A percentile compares a stretch with the other conserved stretches of the same genome.
Conservation (phyloP, 2,329 filamentous ascomycete genomes). For the Ophiosphaerella narmari region DNA sequence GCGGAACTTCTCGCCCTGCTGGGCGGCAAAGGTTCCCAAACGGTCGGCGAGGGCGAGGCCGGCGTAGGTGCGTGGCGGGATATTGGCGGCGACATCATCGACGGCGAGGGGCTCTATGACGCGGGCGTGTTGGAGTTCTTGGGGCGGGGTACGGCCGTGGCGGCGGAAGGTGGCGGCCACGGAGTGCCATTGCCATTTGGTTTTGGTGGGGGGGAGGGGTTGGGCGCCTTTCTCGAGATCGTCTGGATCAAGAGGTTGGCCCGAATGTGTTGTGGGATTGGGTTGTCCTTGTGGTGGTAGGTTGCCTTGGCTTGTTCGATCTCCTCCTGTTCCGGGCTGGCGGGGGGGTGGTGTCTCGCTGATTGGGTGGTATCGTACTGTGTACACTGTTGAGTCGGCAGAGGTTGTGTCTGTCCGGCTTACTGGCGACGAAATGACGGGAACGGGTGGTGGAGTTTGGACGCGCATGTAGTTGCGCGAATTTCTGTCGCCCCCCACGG, state of each 20-base stretch:
- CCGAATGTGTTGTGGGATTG: constrained; percentile 3
- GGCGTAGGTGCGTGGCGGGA: constrained; percentile 50
- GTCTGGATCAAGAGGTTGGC: constrained; percentile 18
- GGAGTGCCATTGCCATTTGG: constrained; percentile 53
- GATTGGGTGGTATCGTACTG: constrained; percentile 65
- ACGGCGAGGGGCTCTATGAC: constrained; percentile 51
- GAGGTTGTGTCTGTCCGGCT: constrained; percentile 66
- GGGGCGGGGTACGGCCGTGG: constrained; percentile 61
- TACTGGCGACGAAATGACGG: constrained; percentile 58
- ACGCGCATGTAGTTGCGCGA: constrained; percentile 38
- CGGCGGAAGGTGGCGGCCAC: constrained; percentile 63
- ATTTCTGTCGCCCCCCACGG: constrained; percentile 26
- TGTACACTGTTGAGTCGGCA: constrained; percentile 67
- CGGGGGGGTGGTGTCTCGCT: constrained; percentile 44
- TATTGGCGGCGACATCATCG: constrained; percentile 40
- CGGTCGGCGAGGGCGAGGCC: constrained; percentile 52
- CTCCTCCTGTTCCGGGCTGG: constrained; percentile 20
- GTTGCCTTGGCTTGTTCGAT: constrained; percentile 12
- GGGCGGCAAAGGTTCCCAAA: constrained; percentile 55
- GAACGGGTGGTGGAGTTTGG: constrained; percentile 47
- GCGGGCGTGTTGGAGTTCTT: constrained; percentile 63
- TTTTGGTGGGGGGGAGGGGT: constrained; percentile 16
- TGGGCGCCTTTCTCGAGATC: constrained; percentile 40
- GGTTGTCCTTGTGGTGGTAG: constrained; percentile 6
- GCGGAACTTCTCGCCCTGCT: constrained; percentile 52